Conservation (phyloP, 2,329 filamentous ascomycete genomes). For the Paracamarosporium sp. region DNA sequence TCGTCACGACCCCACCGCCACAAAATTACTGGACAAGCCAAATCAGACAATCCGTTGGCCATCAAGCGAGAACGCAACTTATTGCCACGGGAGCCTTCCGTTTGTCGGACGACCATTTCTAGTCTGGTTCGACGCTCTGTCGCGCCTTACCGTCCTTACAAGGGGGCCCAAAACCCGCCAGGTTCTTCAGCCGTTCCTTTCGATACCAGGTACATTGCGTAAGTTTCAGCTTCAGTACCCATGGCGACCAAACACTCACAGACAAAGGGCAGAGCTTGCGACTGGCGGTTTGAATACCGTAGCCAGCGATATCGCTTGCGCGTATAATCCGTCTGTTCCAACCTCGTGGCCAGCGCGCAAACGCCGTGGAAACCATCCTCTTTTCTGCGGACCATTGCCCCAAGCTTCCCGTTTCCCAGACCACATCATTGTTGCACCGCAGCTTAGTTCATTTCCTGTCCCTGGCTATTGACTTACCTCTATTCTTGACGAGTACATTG, state of each 20-base stretch:
- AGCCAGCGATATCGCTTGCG: constrained; percentile 22
- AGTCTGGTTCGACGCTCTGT: constrained; percentile 15
- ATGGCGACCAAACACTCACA: constrained; percentile 11
- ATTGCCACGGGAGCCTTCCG: constrained; percentile 27
- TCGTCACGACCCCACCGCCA: constrained; percentile 15
- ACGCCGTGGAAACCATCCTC: constrained; percentile 27
- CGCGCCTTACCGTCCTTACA: constrained; percentile 15
- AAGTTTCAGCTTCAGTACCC: constrained; percentile 10
- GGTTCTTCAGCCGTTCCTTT: not conserved
- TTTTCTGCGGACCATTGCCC: constrained; percentile 23
- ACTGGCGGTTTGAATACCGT: constrained; percentile 4
- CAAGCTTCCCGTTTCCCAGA: constrained; percentile 25
- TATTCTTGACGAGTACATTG: constrained; percentile 21
- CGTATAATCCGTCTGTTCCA: constrained; percentile 29
- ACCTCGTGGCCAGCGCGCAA: constrained; percentile 41
- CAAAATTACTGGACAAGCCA: constrained; percentile 22
- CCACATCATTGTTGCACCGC: constrained; percentile 27
- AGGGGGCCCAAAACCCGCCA: not conserved
- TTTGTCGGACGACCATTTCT: constrained; percentile 30
- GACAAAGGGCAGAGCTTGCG: constrained; percentile 6
- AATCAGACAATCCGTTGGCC: constrained; percentile 28
- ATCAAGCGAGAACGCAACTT: constrained; percentile 24
- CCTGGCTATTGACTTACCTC: constrained; percentile 26
- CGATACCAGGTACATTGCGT: constrained; percentile 15
- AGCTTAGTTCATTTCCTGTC: constrained; percentile 22